Conservation (phyloP, 345 rosid genomes). For the Murraya koenigii region DNA sequence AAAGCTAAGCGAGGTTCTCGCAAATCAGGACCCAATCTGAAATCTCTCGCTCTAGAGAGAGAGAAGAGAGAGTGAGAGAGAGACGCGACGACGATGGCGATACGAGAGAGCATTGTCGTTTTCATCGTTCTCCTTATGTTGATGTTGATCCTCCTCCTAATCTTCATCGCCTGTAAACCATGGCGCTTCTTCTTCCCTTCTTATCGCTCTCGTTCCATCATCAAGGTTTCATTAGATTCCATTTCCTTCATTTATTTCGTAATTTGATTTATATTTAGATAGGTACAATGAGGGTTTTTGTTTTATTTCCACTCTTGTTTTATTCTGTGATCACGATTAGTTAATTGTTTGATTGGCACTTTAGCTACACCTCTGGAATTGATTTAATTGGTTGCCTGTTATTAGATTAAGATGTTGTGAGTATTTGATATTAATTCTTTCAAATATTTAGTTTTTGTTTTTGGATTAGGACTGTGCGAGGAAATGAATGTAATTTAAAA, state of each 20-base stretch:
- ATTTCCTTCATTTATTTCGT: not conserved
- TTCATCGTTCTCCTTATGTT: slow-evolving; percentile 54
- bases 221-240: slow-evolving; percentile 32
- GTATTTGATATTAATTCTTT: not conserved
- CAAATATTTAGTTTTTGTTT: not conserved
- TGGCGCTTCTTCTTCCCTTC: slow-evolving; percentile 75
- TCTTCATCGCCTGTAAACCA: slow-evolving; percentile 79
- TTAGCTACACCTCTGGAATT: not conserved
- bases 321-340: slow-evolving; percentile 3
- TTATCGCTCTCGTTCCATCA: slow-evolving; percentile 39
- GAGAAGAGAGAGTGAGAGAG: slow-evolving; percentile 24
- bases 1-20: slow-evolving; percentile 67
- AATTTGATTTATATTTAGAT: not conserved
- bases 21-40: slow-evolving; percentile 41
- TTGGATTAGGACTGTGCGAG: not conserved
- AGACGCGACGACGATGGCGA: slow-evolving; percentile 54
- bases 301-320: not conserved
- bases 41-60: slow-evolving; percentile 27
- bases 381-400: slow-evolving; percentile 4
- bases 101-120: slow-evolving; percentile 44
- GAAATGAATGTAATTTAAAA: not conserved
- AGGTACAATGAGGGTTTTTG: not conserved
- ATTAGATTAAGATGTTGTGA: not conserved
- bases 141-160: slow-evolving; percentile 57
- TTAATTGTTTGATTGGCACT: not conserved